These are phyloP conservation scores for Henckelia pumila DNA, from an alignment of 257 asterid genomes.

Conservation along the genomic window DNA sequence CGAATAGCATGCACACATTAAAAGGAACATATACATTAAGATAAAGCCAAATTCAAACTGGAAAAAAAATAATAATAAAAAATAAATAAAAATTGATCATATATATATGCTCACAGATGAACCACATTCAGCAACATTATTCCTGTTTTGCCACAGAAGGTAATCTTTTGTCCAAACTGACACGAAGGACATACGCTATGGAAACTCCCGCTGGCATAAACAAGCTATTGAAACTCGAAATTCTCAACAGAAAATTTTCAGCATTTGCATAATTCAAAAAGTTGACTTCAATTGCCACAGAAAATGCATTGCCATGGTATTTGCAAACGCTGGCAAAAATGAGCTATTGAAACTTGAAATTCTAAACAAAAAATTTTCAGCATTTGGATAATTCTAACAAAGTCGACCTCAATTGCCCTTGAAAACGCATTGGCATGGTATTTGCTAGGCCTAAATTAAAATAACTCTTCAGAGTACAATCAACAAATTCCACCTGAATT, in stretches of 20 bases:
- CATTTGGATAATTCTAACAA: not conserved
- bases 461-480: not conserved
- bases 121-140: constrained; percentile 8
- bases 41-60: not conserved
- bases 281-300: not conserved
- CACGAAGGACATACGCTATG: not conserved
- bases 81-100: too few relatives aligned
- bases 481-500: not conserved
- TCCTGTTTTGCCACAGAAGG: constrained; percentile 4
- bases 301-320: constrained; percentile 4
- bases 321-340: not conserved
- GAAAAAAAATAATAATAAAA: too few relatives aligned
- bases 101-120: not conserved
- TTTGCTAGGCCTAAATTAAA: not conserved
- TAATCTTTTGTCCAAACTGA: constrained; percentile 1
- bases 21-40: constrained; percentile 4
- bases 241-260: not conserved
- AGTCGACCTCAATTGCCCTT: not conserved
- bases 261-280: not conserved
- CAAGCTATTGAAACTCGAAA: not conserved
- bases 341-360: not conserved
- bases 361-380: not conserved
- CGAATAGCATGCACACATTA: constrained; percentile 12
- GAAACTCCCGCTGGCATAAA: not conserved
- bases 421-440: constrained; percentile 8